Evolutionary conservation across 768 basidiomycete species (phyloP).

Genomic region (Clitopilus passeckerianus): DNA sequence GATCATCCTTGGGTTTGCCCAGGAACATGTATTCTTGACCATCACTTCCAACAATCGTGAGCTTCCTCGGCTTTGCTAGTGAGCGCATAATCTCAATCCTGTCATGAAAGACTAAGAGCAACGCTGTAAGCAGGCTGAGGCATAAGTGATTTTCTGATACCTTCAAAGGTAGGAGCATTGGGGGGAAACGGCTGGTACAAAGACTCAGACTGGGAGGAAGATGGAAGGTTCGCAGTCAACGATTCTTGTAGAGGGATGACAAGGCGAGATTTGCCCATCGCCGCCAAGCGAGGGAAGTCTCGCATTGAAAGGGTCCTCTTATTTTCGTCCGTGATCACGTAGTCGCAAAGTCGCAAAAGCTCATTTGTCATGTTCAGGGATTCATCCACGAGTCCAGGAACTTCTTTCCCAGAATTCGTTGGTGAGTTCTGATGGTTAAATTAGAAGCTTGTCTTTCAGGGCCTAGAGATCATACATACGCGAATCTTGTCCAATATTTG

Average conservation of each 20-base stretch:
- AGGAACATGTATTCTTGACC: slow-evolving; percentile 87
- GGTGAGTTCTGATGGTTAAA: slow-evolving; percentile 36
- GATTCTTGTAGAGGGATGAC: slow-evolving; percentile 94
- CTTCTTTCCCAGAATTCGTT: slow-evolving; percentile 28
- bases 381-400: slow-evolving; percentile 48
- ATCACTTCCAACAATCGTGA: slow-evolving; percentile 79
- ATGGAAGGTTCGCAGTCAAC: slow-evolving; percentile 84
- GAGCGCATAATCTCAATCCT: slow-evolving; percentile 91
- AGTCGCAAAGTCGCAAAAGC: slow-evolving; percentile 63
- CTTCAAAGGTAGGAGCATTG: slow-evolving; percentile 68
- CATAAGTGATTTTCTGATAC: slow-evolving; percentile 30
- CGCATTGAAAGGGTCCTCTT: slow-evolving; percentile 42
- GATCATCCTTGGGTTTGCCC: slow-evolving; percentile 95
- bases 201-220: slow-evolving; percentile 55
- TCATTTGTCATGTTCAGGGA: slow-evolving; percentile 63
- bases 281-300: slow-evolving; percentile 50
- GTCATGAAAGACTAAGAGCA: slow-evolving; percentile 61
- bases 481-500: slow-evolving; percentile 52
- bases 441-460: not conserved
- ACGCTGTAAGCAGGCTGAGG: not conserved
- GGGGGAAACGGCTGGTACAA: slow-evolving; percentile 78
- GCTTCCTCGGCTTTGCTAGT: slow-evolving; percentile 85
- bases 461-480: slow-evolving; percentile 29
- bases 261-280: slow-evolving; percentile 56
- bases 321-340: slow-evolving; percentile 33